phyloP scores from a whole-genome alignment of 164 flowering plant species.

The Vitis cinerea region DNA sequence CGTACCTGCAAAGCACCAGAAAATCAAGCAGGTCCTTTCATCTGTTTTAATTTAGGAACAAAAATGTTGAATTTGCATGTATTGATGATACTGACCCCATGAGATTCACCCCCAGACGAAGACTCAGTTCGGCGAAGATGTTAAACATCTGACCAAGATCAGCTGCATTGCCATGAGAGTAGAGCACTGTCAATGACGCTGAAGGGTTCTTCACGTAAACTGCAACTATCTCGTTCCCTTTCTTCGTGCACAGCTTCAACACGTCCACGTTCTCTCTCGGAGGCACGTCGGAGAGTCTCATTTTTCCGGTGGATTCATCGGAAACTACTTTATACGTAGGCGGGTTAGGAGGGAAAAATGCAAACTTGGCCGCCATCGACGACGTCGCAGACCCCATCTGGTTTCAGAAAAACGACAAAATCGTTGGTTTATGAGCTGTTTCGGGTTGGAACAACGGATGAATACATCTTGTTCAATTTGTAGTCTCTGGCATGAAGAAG shows the following conservation, averaged over 20 bases:
- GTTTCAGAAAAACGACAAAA: not conserved
- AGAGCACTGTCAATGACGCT: conserved; percentile 72
- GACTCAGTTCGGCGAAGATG: conserved; percentile 71
- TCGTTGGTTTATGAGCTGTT: not conserved
- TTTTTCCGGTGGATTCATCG: conserved; percentile 51
- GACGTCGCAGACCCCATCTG: conserved; percentile 82
- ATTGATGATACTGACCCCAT: conserved; percentile 64
- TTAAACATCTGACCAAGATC: conserved; percentile 95
- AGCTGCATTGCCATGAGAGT: conserved; percentile 96
- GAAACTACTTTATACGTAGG: conserved; percentile 59
- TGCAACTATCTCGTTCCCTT: conserved; percentile 71
- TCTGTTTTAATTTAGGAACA: not conserved
- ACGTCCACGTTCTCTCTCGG: conserved; percentile 68
- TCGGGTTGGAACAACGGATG: too few relatives aligned
- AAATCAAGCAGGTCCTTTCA: not conserved
- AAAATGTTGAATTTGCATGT: not conserved
- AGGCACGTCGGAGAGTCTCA: conserved; percentile 52
- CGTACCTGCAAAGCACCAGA: conserved; percentile 59
- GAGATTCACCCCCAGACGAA: conserved; percentile 74
- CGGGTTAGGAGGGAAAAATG: conserved; percentile 92
- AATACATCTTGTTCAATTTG: too few relatives aligned
- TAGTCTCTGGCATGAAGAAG: too few relatives aligned
- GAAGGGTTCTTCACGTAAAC: conserved; percentile 62
- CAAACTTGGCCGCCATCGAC: conserved; percentile 87
- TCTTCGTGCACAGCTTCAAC: conserved; percentile 62